A percentile compares a stretch with the other conserved stretches of the same genome.
Evolutionary conservation across 306 rosid genomes (phyloP).

Genomic region (Cicer chorassanicum): DNA sequence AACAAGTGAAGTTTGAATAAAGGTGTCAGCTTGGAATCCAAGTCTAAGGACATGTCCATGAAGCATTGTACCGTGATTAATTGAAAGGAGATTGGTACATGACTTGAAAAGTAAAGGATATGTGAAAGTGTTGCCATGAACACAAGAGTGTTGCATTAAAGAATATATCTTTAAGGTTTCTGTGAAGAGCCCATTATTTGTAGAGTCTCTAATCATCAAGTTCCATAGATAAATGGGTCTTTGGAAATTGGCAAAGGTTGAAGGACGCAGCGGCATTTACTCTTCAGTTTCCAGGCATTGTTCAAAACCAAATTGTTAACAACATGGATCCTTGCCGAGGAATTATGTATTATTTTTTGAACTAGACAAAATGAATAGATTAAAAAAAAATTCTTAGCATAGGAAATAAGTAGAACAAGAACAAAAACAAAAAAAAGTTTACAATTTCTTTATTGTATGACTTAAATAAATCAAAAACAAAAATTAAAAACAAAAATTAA

Average conservation of each 20-base stretch:
- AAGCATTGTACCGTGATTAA: constrained; percentile 49
- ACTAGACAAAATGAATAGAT: too few species aligned
- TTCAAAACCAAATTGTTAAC: neutral
- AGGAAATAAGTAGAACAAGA: too few species aligned
- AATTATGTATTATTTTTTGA: too few species aligned
- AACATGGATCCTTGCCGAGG: too few species aligned
- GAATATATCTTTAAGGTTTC: constrained; percentile 50
- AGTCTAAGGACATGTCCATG: constrained; percentile 53
- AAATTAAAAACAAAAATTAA: too few species aligned
- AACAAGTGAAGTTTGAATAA: constrained; percentile 57
- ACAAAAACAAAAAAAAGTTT: too few species aligned
- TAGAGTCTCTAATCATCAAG: constrained; percentile 58
- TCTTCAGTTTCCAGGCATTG: neutral
- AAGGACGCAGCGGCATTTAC: constrained; percentile 45
- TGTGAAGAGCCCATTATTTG: constrained; percentile 50
- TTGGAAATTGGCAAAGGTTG: constrained; percentile 42
- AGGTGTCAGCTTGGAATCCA: constrained; percentile 53
- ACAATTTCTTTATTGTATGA: too few species aligned
- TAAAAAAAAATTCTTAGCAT: too few species aligned
- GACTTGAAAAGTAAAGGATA: constrained; percentile 59
- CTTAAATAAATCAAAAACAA: too few species aligned
- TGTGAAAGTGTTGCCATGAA: constrained; percentile 60
- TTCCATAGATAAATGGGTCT: constrained; percentile 62
- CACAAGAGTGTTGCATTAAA: constrained; percentile 51
- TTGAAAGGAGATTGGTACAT: constrained; percentile 56